Conservation (phyloP, 805 yeast species). For the Starmera caribaea region DNA sequence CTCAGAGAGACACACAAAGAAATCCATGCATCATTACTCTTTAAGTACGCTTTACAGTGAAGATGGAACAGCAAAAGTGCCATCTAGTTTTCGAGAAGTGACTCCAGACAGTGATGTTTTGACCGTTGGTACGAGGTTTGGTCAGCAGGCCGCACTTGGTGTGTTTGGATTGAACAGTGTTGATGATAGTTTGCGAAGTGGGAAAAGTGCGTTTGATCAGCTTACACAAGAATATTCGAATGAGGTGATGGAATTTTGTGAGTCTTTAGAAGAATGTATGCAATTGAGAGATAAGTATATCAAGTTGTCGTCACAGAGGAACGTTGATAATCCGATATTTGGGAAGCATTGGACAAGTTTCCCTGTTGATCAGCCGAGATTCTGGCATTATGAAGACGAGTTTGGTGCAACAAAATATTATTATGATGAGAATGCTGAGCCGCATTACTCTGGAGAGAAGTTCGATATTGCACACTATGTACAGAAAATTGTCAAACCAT, state of each 20-base stretch:
- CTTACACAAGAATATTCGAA: constrained; percentile 6
- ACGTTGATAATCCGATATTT: constrained; percentile 66
- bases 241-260: constrained; percentile 6
- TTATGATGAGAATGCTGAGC: constrained; percentile 11
- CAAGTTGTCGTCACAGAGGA: constrained; percentile 53
- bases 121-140: constrained; percentile 13
- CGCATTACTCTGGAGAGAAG: constrained; percentile 27
- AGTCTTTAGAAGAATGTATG: constrained; percentile 17
- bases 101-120: constrained; percentile 16
- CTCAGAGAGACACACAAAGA: not conserved
- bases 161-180: constrained; percentile 5
- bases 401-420: constrained; percentile 17
- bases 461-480: constrained; percentile 22
- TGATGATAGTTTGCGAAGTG: not conserved
- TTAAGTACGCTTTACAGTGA: not conserved
- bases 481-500: constrained; percentile 4
- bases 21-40: not conserved
- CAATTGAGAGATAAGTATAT: constrained; percentile 61
- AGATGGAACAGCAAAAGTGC: not conserved
- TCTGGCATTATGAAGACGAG: constrained; percentile 28
- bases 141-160: constrained; percentile 14
- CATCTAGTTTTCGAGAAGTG: not conserved
- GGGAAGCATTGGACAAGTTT: constrained; percentile 58
- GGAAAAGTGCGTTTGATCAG: constrained; percentile 3
- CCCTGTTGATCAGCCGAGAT: constrained; percentile 57